Conservation (phyloP, 305 asterid species). For the Fraxinus velutina region DNA sequence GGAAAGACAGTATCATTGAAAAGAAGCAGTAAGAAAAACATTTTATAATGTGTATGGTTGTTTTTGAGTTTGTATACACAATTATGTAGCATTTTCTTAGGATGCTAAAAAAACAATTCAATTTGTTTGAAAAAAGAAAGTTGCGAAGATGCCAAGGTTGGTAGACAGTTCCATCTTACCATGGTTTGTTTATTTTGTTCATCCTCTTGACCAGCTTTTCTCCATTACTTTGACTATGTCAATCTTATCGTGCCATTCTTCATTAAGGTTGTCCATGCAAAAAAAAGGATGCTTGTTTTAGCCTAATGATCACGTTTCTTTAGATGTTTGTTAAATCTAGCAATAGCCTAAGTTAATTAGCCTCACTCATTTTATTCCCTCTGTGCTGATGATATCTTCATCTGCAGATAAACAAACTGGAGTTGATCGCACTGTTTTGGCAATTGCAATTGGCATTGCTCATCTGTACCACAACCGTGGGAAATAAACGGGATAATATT, state of each 20-base stretch:
- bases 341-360: background rate
- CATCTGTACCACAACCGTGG: background rate
- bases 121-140: background rate
- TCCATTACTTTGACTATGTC: background rate
- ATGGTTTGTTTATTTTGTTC: background rate
- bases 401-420: background rate
- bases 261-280: background rate
- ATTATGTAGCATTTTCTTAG: background rate
- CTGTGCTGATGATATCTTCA: background rate
- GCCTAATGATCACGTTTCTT: background rate
- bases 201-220: background rate
- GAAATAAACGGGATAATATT: background rate
- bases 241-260: background rate
- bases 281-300: background rate
- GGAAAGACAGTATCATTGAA: background rate
- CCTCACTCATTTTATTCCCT: background rate
- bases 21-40: background rate
- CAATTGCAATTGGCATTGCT: background rate
- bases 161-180: background rate
- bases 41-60: background rate
- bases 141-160: background rate
- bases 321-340: background rate
- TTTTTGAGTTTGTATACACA: background rate
- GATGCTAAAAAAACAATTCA: background rate
- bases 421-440: background rate